Conservation (phyloP, 495 filamentous ascomycete species). For the Neurospora hispaniola region DNA sequence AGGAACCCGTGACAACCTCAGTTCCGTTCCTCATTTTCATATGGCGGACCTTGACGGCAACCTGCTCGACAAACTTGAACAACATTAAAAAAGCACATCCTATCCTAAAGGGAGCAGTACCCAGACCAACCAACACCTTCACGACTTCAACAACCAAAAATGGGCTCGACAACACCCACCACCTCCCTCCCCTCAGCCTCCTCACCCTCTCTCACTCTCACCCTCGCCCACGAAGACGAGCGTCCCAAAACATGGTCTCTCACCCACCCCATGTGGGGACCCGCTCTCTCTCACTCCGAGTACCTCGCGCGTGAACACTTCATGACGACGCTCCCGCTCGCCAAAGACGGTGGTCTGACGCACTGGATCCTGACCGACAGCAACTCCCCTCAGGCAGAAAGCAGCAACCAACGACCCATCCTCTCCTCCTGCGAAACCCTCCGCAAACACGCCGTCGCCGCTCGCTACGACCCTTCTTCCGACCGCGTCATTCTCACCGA, state of each 20-base stretch:
- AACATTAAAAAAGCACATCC: not conserved
- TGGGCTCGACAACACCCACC: slow-evolving; percentile 16
- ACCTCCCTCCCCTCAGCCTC: slow-evolving; percentile 41
- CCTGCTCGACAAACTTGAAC: not conserved
- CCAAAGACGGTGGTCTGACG: slow-evolving; percentile 63
- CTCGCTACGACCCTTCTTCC: slow-evolving; percentile 6
- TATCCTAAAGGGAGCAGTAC: not conserved
- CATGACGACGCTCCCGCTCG: slow-evolving; percentile 54
- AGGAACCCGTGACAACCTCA: not conserved
- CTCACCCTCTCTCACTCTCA: slow-evolving; percentile 53
- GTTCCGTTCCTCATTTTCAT: not conserved
- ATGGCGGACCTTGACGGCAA: not conserved
- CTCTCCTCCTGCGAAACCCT: slow-evolving; percentile 78
- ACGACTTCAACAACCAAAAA: slow-evolving; percentile 1
- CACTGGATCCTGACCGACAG: slow-evolving; percentile 76
- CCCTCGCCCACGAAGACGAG: slow-evolving; percentile 57
- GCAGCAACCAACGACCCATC: slow-evolving; percentile 40
- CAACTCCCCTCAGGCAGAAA: not conserved
- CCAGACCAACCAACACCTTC: not conserved
- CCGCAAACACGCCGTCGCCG: slow-evolving; percentile 54
- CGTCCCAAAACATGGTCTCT: slow-evolving; percentile 50
- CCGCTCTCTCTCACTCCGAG: slow-evolving; percentile 48
- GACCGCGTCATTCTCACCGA: slow-evolving; percentile 42
- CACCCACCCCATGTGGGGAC: slow-evolving; percentile 65
- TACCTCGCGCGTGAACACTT: slow-evolving; percentile 73